Evolutionary conservation across 129 eudicot species (phyloP), one percentile per base, ranked within the genome.

Genomic region (Helichrysum umbraculigerum): DNA sequence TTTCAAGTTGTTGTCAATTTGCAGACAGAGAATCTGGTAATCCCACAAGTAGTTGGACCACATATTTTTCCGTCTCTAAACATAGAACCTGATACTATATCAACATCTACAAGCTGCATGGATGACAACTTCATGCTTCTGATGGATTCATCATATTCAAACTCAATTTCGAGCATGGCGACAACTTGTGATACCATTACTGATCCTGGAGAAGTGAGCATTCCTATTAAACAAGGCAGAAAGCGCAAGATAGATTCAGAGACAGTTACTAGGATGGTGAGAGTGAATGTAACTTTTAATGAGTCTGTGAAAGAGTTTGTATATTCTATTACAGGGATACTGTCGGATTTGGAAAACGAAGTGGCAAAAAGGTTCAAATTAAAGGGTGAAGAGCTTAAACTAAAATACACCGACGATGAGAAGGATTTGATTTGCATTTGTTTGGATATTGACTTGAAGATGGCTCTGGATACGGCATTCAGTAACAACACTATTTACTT

Each of bases 171-270:
- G 0, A 33, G 35, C 2, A 33, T 3, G 4, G 35, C 35, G 35
- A 33, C 35, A 33, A 33, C 35, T 1, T 33, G 52, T 3, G 52
- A 2, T 11, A 44, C 52, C 25, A 44, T 70, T 54, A 71, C 17
- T 71, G n/a, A 71, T 71, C 30, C 63, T 16, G 64, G 64, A 51
- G 50, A 52, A 51, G 32, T 52, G 1, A 50, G 41, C n/a, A 52
- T 52, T 32, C 28, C 2, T 52, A 17, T 29, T 21, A 52, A 71
- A 71, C 64, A 51, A 71, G 32, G 65, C 7, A 71, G 63, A 15
- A 70, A 70, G 62, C 29, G 74, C 16, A 70, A 50, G 50, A 7
- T 50, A 47, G 61, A 32, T n/a, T 71, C 75, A 50, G 64, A 52
- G 29, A 10, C 65, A 71, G 64, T 71, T 20, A 47, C 54, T 3